Percentiles rank a stretch among this genome's conserved stretches.
These are phyloP conservation scores for Lagenidium giganteum DNA, from an alignment of 352 stramenopile species.

Conservation along the genomic window DNA sequence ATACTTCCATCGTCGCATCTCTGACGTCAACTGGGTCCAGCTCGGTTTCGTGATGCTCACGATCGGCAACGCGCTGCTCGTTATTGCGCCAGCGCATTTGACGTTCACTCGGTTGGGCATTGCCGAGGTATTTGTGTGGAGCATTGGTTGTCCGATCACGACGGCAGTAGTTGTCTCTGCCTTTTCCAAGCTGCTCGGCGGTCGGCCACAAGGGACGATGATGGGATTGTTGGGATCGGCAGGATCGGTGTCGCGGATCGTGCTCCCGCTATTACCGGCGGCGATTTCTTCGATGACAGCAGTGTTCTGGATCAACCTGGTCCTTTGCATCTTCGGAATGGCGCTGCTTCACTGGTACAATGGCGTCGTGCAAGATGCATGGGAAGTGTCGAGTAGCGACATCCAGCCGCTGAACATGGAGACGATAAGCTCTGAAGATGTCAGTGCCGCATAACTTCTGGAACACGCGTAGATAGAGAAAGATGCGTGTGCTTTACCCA, in stretches of 20 bases:
- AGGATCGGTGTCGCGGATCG: slow-evolving; percentile 66
- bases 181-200: slow-evolving; percentile 74
- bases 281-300: slow-evolving; percentile 60
- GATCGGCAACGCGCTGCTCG: slow-evolving; percentile 49
- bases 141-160: slow-evolving; percentile 73
- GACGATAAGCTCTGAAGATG: no score
- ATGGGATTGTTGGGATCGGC: slow-evolving; percentile 77
- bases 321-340: slow-evolving; percentile 50
- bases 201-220: slow-evolving; percentile 67
- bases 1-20: slow-evolving; percentile 59
- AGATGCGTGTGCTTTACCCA: no score
- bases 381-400: no score
- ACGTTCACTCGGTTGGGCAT: slow-evolving; percentile 47
- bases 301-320: slow-evolving; percentile 74
- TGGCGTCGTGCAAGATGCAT: slow-evolving; percentile 51
- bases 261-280: slow-evolving; percentile 66
- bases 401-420: no score
- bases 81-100: slow-evolving; percentile 30
- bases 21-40: slow-evolving; percentile 69
- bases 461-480: no score
- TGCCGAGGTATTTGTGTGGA: slow-evolving; percentile 75
- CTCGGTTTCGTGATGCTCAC: slow-evolving; percentile 61
- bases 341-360: slow-evolving; percentile 63
- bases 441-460: no score
- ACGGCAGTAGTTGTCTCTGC: slow-evolving; percentile 69